Conservation (phyloP, 1,284 basidiomycete species). For the Boletus austroedulis region DNA sequence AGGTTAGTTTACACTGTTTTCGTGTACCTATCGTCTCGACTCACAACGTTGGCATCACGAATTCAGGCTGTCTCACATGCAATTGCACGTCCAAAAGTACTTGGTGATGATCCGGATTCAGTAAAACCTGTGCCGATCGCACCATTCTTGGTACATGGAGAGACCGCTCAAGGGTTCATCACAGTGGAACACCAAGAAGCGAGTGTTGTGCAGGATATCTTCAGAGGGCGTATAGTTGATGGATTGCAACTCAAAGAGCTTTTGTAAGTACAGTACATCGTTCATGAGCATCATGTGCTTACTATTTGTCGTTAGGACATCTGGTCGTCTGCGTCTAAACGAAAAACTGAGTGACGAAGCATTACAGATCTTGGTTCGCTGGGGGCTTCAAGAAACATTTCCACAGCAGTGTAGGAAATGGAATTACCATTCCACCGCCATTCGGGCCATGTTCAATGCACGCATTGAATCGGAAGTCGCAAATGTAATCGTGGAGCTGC, state of each 20-base stretch:
- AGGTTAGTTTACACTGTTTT: constrained; percentile 26
- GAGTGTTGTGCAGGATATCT: neutral
- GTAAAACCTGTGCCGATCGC: constrained; percentile 9
- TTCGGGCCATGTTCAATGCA: neutral
- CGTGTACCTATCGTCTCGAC: neutral
- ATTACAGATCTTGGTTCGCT: constrained; percentile 30
- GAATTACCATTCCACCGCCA: neutral
- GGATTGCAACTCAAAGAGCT: constrained; percentile 15
- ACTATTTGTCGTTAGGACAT: constrained; percentile 10
- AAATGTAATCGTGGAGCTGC: neutral
- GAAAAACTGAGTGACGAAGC: constrained; percentile 30
- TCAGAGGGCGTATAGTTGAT: neutral
- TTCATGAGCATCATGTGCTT: neutral
- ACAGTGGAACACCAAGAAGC: constrained; percentile 26
- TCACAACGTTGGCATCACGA: neutral
- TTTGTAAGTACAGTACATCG: constrained; percentile 15
- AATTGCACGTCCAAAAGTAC: constrained; percentile 11
- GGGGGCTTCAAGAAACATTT: constrained; percentile 33
- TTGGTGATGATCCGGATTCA: constrained; percentile 8
- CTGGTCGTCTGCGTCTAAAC: constrained; percentile 28
- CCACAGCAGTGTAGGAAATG: neutral
- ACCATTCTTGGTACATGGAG: constrained; percentile 36
- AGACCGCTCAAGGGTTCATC: constrained; percentile 38
- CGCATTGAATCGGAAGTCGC: neutral
- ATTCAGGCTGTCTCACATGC: constrained; percentile 16